Conservation (phyloP, 164 flowering plant species). For the Santalum album region DNA sequence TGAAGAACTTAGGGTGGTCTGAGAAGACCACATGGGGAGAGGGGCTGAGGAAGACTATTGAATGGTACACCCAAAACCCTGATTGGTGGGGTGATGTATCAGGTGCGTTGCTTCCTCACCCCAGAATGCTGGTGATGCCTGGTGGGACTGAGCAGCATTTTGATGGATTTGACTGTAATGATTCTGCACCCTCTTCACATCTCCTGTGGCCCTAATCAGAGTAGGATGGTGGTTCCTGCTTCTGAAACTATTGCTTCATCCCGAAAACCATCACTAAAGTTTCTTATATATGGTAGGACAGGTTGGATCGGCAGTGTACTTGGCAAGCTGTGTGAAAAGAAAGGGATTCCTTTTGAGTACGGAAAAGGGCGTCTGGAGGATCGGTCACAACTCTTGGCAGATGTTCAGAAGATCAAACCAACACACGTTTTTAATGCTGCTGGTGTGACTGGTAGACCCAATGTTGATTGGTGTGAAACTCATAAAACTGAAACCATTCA, state of each 20-base stretch:
- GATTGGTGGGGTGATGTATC: conserved; percentile 5
- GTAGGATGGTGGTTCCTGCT: background rate
- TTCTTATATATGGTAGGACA: conserved; percentile 16
- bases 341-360: conserved; percentile 18
- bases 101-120: conserved; percentile 1
- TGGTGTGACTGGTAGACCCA: conserved; percentile 23
- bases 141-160: background rate
- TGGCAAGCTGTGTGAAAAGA: conserved; percentile 18
- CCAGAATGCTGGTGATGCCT: conserved; percentile 4
- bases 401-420: conserved; percentile 14
- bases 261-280: background rate
- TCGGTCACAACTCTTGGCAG: conserved; percentile 10
- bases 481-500: conserved; percentile 23
- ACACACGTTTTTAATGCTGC: conserved; percentile 28
- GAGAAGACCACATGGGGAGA: conserved; percentile 1
- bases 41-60: conserved; percentile 2
- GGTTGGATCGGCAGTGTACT: conserved; percentile 25
- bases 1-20: conserved; percentile 1
- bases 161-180: background rate
- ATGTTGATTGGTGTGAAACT: conserved; percentile 24
- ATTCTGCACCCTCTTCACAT: background rate
- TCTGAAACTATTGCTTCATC: background rate
- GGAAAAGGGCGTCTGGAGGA: conserved; percentile 19
- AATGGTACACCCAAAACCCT: background rate
- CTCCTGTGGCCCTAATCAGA: background rate